These are phyloP conservation scores for Coelastrella sp. DNA, from an alignment of 139 green algal genomes.

Conservation along the genomic window DNA sequence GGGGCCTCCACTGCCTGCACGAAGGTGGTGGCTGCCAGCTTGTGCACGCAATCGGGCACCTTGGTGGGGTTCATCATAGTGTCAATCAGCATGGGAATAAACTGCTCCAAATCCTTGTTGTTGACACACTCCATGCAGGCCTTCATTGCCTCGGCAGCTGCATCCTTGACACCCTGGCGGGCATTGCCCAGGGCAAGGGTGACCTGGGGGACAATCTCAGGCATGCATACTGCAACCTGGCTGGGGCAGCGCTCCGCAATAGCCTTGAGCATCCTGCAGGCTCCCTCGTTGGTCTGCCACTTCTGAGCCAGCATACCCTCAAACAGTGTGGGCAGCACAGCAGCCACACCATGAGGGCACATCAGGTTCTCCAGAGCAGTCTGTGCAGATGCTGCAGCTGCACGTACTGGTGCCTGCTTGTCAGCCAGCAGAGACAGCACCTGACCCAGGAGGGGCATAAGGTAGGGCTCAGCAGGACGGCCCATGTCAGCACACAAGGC, in stretches of 20 bases:
- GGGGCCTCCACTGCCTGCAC: conserved; percentile 84
- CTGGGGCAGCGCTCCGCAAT: conserved; percentile 68
- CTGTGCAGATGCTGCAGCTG: conserved; percentile 58
- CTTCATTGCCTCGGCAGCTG: conserved; percentile 58
- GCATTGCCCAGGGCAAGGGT: conserved; percentile 78
- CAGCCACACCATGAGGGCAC: conserved; percentile 62
- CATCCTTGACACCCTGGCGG: conserved; percentile 74
- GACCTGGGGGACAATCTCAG: conserved; percentile 84
- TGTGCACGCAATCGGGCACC: conserved; percentile 91
- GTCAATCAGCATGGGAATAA: conserved; percentile 88
- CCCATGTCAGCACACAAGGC: conserved; percentile 60
- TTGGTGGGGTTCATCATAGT: conserved; percentile 81
- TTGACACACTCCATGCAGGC: conserved; percentile 65
- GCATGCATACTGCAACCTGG: conserved; percentile 74
- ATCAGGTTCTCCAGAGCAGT: conserved; percentile 58
- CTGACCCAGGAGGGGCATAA: conserved; percentile 71
- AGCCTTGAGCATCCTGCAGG: conserved; percentile 71
- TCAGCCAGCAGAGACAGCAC: conserved; percentile 77
- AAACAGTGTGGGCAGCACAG: conserved; percentile 75
- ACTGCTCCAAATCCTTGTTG: conserved; percentile 93
- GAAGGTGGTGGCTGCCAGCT: conserved; percentile 94
- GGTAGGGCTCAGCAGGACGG: conserved; percentile 73
- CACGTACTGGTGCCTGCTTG: conserved; percentile 75
- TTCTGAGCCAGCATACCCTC: conserved; percentile 77
- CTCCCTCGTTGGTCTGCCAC: conserved; percentile 84